Evolutionary conservation across 495 filamentous ascomycete genomes (phyloP), one percentile per base, ranked within the genome.

Genomic region (Halenospora varia): DNA sequence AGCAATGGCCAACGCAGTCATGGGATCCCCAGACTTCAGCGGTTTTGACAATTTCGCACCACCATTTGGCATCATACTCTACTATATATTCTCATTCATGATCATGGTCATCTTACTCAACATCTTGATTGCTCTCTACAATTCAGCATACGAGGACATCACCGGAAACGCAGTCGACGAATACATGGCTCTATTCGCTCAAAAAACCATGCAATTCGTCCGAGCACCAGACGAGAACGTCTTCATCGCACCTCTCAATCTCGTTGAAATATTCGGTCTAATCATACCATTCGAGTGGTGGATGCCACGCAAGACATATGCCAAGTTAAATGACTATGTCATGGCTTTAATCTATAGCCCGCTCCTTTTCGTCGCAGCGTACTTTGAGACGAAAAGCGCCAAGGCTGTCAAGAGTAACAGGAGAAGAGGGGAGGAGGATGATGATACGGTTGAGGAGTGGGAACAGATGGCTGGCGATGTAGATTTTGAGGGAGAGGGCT

Each of bases 211-310:
- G 76, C 88, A 92, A 63, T 98, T 96, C 63, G 89, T 97, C 9
- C 90, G 95, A 29, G 95, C 94, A 0, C 94, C 94, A 0, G 94
- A 97, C 63, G 95, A 97, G 70, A 97, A 98, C 62, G 94, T 98
- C 46, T 98, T 93, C 71, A 95, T 98, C 55, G 84, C 94, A 3
- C 90, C 94, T 0, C 90, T 97, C 72, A 98, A 98, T 68, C 80
- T 98, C 10, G 81, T 98, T 50, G 94, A 97, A 66, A 84, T 97
- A 15, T 78, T 96, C 63, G 75, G 79, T 46, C 73, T 97, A 2
- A 77, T 90, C 49, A 62, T 92, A 1, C 91, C 92, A 26, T 86
- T 97, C 53, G 94, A 97, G 74, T 98, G 95, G 95, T 97, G 94
- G 95, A 78, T 97, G 68, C 66, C 82, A 17, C 78, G 80, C 29